Evolutionary conservation across 768 basidiomycete genomes (phyloP).

Genomic region (Pleurotus citrinopileatus): DNA sequence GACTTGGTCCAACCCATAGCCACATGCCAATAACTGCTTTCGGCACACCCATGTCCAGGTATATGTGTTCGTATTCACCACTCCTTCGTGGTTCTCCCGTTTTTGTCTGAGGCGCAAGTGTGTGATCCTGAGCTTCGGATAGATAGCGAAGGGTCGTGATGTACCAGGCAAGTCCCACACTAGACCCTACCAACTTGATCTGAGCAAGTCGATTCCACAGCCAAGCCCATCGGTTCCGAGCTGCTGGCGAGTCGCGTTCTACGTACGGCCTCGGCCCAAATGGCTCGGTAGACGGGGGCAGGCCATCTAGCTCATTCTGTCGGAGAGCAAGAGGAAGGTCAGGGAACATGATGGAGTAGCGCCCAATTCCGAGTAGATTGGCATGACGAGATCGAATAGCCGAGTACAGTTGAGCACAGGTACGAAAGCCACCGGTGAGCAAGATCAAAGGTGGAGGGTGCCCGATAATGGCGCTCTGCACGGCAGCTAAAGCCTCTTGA

Average conservation of each 20-base stretch:
- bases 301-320: conserved; percentile 16
- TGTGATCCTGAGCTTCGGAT: neutral
- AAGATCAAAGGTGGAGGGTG: conserved; percentile 55
- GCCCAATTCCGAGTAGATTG: conserved; percentile 75
- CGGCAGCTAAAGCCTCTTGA: conserved; percentile 42
- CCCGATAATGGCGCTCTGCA: conserved; percentile 31
- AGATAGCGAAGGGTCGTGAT: conserved; percentile 47
- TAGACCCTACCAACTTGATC: conserved; percentile 65
- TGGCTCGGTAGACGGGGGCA: conserved; percentile 15
- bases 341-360: conserved; percentile 63
- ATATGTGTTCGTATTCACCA: neutral
- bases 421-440: conserved; percentile 78
- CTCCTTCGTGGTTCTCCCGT: neutral
- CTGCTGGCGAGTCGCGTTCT: neutral
- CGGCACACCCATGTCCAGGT: neutral
- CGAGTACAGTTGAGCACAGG: conserved; percentile 49
- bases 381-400: conserved; percentile 57
- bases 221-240: conserved; percentile 20
- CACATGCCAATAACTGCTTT: conserved; percentile 8
- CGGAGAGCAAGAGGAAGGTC: conserved; percentile 46
- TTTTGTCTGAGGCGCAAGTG: neutral
- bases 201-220: conserved; percentile 34
- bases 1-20: conserved; percentile 8
- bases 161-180: conserved; percentile 67
- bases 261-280: conserved; percentile 39